These are phyloP conservation scores for Cupressus sempervirens DNA, from an alignment of 75 land plant genomes.

Conservation along the genomic window DNA sequence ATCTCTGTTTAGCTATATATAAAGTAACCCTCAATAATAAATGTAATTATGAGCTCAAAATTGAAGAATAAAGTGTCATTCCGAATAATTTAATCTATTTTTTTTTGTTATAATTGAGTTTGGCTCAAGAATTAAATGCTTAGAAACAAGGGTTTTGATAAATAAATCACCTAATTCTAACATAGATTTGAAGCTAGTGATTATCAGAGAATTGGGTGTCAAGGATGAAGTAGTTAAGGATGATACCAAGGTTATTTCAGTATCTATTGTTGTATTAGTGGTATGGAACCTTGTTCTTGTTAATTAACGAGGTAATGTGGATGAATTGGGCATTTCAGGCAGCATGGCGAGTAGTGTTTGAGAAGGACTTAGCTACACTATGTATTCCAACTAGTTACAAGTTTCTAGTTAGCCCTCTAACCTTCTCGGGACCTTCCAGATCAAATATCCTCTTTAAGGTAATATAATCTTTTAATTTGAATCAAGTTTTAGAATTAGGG, in stretches of 20 bases:
- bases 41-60: too few relatives aligned
- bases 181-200: conserved; percentile 15
- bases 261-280: not conserved
- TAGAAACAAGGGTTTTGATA: not conserved
- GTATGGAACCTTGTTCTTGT: not conserved
- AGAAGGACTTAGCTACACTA: conserved; percentile 28
- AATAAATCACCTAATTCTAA: too few relatives aligned
- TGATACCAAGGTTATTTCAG: conserved; percentile 36
- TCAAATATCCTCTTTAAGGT: conserved; percentile 48
- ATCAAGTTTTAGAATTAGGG: not conserved
- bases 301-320: not conserved
- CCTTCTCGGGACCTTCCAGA: conserved; percentile 66
- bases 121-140: too few relatives aligned
- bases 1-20: too few relatives aligned
- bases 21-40: too few relatives aligned
- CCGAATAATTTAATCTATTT: too few relatives aligned
- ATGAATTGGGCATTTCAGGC: conserved; percentile 51
- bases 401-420: conserved; percentile 49
- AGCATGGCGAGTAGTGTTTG: conserved; percentile 69
- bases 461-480: conserved; percentile 8
- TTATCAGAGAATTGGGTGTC: conserved; percentile 48
- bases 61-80: too few relatives aligned
- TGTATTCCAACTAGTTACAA: conserved; percentile 43
- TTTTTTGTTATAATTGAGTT: too few relatives aligned
- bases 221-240: conserved; percentile 51